Conservation (phyloP, 306 rosid genomes). For the Quercus aquifolioides region DNA sequence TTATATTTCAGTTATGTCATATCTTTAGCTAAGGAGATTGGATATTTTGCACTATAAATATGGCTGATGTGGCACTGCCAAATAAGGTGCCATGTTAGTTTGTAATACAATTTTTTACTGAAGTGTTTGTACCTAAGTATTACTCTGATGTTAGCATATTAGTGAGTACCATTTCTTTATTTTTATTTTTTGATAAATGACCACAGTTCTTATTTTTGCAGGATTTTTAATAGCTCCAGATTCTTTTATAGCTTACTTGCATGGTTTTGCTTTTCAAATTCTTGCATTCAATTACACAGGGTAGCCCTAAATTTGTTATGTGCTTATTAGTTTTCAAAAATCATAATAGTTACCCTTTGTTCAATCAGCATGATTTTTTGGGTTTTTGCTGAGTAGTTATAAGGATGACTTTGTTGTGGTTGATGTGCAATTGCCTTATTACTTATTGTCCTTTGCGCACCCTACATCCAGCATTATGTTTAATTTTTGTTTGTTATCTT, state of each 20-base stretch:
- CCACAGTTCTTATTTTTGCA: neutral
- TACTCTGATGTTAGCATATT: no score
- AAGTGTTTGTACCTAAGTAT: no score
- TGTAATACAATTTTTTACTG: no score
- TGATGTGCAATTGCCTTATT: neutral
- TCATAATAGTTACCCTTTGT: neutral
- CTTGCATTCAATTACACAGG: neutral
- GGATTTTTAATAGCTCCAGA: neutral
- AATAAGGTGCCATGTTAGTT: neutral
- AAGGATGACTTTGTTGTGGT: neutral
- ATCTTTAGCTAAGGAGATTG: no score
- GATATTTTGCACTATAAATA: neutral
- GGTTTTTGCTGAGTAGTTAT: neutral
- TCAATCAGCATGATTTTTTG: neutral
- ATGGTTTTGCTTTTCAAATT: neutral
- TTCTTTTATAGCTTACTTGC: neutral
- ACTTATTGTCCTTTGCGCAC: neutral
- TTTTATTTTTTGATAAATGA: no score
- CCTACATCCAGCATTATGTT: neutral
- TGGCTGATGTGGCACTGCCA: neutral
- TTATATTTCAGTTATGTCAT: neutral
- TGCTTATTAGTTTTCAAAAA: neutral
- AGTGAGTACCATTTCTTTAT: no score
- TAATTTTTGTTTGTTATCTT: conserved; percentile 1
- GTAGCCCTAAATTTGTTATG: neutral